Evolutionary conservation across 805 yeast species (phyloP).

Genomic region (Candida insectalens): DNA sequence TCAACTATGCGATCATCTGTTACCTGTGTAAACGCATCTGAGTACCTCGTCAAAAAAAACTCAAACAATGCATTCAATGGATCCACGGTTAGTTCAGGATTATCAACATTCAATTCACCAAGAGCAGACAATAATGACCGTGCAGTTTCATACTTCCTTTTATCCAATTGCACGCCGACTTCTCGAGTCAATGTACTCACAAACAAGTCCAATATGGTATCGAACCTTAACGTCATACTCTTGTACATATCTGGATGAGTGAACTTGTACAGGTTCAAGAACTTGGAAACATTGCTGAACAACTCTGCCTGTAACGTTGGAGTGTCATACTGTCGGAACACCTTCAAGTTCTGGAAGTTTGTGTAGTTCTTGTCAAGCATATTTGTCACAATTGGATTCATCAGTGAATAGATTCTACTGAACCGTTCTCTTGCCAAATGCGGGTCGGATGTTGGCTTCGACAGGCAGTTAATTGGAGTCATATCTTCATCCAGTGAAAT

Average conservation of each 20-base stretch:
- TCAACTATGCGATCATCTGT: conserved; percentile 12
- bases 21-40: conserved; percentile 6
- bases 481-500: conserved; percentile 11
- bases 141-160: conserved; percentile 33
- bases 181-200: conserved; percentile 64
- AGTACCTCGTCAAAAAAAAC: conserved; percentile 22
- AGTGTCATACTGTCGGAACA: conserved; percentile 20
- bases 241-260: conserved; percentile 10
- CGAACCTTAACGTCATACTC: conserved; percentile 28
- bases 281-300: conserved; percentile 20
- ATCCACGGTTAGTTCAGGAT: conserved; percentile 27
- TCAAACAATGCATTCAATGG: conserved; percentile 24
- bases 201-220: conserved; percentile 54
- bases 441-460: conserved; percentile 13
- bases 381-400: conserved; percentile 22
- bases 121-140: conserved; percentile 16
- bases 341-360: conserved; percentile 22
- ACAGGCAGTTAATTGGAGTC: conserved; percentile 19
- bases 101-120: conserved; percentile 13
- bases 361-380: conserved; percentile 23
- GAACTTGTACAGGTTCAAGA: conserved; percentile 16
- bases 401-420: conserved; percentile 16
- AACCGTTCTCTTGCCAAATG: conserved; percentile 17
- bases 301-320: conserved; percentile 23
- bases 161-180: conserved; percentile 47